Evolutionary conservation across 345 rosid genomes (phyloP).

Genomic region (Bretschneidera sinensis): DNA sequence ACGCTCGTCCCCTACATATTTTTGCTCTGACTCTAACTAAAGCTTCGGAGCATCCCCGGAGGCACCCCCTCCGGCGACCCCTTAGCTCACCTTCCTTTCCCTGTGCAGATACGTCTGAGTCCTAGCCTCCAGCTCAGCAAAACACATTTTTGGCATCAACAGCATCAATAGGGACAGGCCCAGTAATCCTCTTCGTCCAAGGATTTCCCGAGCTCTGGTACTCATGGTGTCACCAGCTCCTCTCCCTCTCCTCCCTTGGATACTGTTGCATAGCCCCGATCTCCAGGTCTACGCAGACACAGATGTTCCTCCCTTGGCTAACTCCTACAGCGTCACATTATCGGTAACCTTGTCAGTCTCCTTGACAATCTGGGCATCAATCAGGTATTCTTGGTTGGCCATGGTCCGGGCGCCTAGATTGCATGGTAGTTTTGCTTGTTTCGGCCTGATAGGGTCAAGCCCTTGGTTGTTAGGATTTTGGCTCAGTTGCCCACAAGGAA

Average conservation of each 20-base stretch:
- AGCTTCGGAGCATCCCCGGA: too few relatives aligned
- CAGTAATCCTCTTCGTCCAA: slow-evolving; percentile 56
- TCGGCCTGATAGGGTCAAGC: slow-evolving; percentile 63
- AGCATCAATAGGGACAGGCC: slow-evolving; percentile 60
- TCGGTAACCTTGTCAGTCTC: slow-evolving; percentile 51
- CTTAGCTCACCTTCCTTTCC: too few relatives aligned
- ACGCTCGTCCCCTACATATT: too few relatives aligned
- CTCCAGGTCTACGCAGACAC: slow-evolving; percentile 72
- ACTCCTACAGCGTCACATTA: slow-evolving; percentile 47
- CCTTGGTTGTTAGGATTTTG: too few relatives aligned
- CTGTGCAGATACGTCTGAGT: too few relatives aligned
- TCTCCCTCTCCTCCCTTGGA: slow-evolving; percentile 47
- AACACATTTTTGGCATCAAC: slow-evolving; percentile 60
- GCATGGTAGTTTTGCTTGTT: slow-evolving; percentile 62
- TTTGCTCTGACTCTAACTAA: too few relatives aligned
- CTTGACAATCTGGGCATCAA: slow-evolving; percentile 37
- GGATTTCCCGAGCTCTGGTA: slow-evolving; percentile 81
- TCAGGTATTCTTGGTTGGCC: slow-evolving; percentile 60
- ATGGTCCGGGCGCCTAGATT: slow-evolving; percentile 67
- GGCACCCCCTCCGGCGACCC: too few relatives aligned
- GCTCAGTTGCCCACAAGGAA: too few relatives aligned
- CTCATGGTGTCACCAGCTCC: slow-evolving; percentile 76
- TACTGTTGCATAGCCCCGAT: slow-evolving; percentile 67
- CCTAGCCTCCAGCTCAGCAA: too few relatives aligned
- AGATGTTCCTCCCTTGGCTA: slow-evolving; percentile 40